Percentiles rank a stretch among this genome's conserved stretches.
Conservation (phyloP, 2,329 filamentous ascomycete species). For the Ceratocystis destructans region DNA sequence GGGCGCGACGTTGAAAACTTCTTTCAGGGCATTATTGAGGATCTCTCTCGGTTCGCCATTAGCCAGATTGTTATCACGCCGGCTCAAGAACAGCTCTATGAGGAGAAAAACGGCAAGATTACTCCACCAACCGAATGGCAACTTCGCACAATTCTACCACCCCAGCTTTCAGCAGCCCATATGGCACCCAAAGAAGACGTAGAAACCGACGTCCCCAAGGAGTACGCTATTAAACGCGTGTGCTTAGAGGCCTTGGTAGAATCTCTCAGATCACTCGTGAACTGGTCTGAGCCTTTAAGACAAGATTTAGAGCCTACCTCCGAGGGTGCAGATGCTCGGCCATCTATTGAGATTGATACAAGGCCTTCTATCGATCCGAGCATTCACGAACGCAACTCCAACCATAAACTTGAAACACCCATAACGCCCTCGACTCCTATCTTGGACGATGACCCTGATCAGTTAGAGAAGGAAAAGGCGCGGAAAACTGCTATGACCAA, state of each 20-base stretch:
- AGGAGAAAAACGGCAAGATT: slow-evolving; percentile 57
- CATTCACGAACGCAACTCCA: slow-evolving; percentile 38
- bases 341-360: slow-evolving; percentile 33
- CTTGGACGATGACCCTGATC: slow-evolving; percentile 76
- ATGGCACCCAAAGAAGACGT: slow-evolving; percentile 47
- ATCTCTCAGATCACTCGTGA: slow-evolving; percentile 75
- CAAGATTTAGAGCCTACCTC: slow-evolving; percentile 37
- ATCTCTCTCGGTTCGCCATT: slow-evolving; percentile 76
- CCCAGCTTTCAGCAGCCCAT: slow-evolving; percentile 67
- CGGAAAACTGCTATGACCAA: slow-evolving; percentile 85
- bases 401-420: slow-evolving; percentile 44
- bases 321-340: slow-evolving; percentile 27
- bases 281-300: slow-evolving; percentile 62
- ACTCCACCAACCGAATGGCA: slow-evolving; percentile 65
- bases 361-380: slow-evolving; percentile 57
- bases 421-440: slow-evolving; percentile 48
- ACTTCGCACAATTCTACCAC: slow-evolving; percentile 68
- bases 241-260: slow-evolving; percentile 81
- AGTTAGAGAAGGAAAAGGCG: slow-evolving; percentile 90
- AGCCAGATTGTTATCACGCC: slow-evolving; percentile 61
- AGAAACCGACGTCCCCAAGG: slow-evolving; percentile 64
- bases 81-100: slow-evolving; percentile 71
- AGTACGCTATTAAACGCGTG: slow-evolving; percentile 83
- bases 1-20: slow-evolving; percentile 93
- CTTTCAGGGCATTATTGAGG: slow-evolving; percentile 88